Conservation (phyloP, 2,329 filamentous ascomycete genomes). For the Monilinia vaccinii-corymbosi region DNA sequence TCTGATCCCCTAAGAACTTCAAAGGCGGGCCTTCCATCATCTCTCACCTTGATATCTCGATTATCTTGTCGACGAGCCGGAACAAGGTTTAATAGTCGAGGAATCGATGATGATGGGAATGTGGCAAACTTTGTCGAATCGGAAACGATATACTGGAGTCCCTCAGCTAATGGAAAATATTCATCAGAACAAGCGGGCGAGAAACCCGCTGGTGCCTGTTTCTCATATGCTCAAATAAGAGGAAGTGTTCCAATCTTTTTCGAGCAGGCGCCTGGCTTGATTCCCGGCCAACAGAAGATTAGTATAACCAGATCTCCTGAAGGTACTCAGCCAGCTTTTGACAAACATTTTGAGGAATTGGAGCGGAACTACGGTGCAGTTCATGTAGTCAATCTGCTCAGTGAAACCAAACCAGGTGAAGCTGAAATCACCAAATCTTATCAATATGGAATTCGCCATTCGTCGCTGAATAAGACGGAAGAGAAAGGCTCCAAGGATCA, state of each 20-base stretch:
- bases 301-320: slow-evolving; percentile 79
- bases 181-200: slow-evolving; percentile 17
- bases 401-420: slow-evolving; percentile 78
- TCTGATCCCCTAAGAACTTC: slow-evolving; percentile 59
- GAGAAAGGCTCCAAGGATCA: slow-evolving; percentile 55
- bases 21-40: slow-evolving; percentile 66
- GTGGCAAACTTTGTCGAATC: slow-evolving; percentile 99
- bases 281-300: slow-evolving; percentile 92
- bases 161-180: slow-evolving; percentile 34
- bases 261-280: slow-evolving; percentile 82
- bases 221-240: slow-evolving; percentile 88
- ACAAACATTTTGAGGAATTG: slow-evolving; percentile 87
- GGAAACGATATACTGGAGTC: slow-evolving; percentile 85
- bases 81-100: slow-evolving; percentile 92
- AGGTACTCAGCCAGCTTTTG: slow-evolving; percentile 87
- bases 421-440: slow-evolving; percentile 75
- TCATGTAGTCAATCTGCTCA: slow-evolving; percentile 91
- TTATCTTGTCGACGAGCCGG: slow-evolving; percentile 86
- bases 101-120: slow-evolving; percentile 94
- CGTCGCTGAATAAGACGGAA: slow-evolving; percentile 54
- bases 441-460: slow-evolving; percentile 65
- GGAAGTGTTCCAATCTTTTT: slow-evolving; percentile 95
- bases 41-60: slow-evolving; percentile 81
- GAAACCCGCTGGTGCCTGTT: slow-evolving; percentile 51
- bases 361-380: slow-evolving; percentile 81